Percentiles rank a stretch among this genome's conserved stretches.
phyloP scores from a whole-genome alignment of 768 basidiomycete species.

The Tremella fuciformis region DNA sequence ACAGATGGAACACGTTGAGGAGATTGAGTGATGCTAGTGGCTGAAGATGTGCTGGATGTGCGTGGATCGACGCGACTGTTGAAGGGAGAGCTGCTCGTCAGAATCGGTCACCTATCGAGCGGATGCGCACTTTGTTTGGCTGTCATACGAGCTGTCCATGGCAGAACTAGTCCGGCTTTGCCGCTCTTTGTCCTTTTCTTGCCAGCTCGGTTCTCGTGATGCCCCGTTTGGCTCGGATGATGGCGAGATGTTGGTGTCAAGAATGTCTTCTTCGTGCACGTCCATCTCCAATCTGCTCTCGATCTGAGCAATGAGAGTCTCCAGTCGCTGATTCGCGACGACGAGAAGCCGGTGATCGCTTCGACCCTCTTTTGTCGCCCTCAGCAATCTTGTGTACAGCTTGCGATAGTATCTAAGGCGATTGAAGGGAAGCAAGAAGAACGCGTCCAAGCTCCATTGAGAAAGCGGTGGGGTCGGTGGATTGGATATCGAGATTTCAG shows the following conservation, averaged over 20 bases:
- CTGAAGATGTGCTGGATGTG: constrained; percentile 40
- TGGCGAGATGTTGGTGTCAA: constrained; percentile 8
- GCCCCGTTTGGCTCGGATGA: constrained; percentile 12
- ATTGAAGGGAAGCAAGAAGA: constrained; percentile 80
- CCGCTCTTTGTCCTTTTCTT: constrained; percentile 37
- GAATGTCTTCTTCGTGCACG: constrained; percentile 54
- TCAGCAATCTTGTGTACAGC: constrained; percentile 77
- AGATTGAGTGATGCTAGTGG: constrained; percentile 37
- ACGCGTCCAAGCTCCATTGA: constrained; percentile 75
- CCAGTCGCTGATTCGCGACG: constrained; percentile 75
- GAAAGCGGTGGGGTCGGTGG: constrained; percentile 59
- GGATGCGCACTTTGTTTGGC: constrained; percentile 39
- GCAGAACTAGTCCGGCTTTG: constrained; percentile 37
- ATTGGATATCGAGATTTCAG: constrained; percentile 63
- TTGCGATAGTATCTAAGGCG: constrained; percentile 89
- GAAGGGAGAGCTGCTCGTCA: constrained; percentile 40
- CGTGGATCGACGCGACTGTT: constrained; percentile 36
- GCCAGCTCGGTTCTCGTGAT: constrained; percentile 36
- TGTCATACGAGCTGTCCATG: constrained; percentile 39
- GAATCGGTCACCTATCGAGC: background rate
- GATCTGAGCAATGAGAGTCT: constrained; percentile 65
- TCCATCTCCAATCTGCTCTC: constrained; percentile 61
- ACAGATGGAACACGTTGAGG: constrained; percentile 32
- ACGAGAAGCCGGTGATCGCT: constrained; percentile 80
- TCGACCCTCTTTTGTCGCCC: constrained; percentile 77